Evolutionary conservation across 306 rosid genomes (phyloP), one percentile per base, ranked within the genome.

Genomic region (Glycine soja): DNA sequence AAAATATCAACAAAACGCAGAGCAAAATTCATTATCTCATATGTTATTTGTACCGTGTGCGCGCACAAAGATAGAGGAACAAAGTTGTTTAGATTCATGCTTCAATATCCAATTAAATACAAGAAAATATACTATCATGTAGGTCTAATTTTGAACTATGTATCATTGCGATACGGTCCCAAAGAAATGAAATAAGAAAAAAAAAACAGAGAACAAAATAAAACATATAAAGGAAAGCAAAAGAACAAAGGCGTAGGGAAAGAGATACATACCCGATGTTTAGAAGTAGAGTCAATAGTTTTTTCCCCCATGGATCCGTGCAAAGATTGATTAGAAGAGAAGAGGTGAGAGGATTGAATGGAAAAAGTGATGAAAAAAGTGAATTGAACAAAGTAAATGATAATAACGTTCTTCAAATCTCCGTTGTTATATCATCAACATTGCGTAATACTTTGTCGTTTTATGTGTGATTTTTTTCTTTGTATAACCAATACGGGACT

Each of bases 241-340:
- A 10, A 57, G 16, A 34, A 38, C 0, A 64, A 0, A 14, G 0
- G 70, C 13, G 4, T 38, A 16, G 12, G 6, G 32, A 64, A 63
- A 72, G 72, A 53, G 53, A 82, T 72, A 84, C 91, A 74, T 74
- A 92, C 97, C 36, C 73, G 77, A 74, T 74, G 71, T 75, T 82
- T 69, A 18, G 80, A 43, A 3, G 84, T 71, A 70, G 89, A 77
- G 74, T 81, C 85, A 68, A 65, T 38, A 12, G 84, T 76, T 65
- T 80, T 24, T 82, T 88, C 81, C 63, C 59, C 84, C 89, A 24
- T 24, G 30, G 30, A 24, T 24, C 30, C 30, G 9, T 53, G 5
- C 8, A 74, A 14, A 52, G 15, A 80, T 77, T 77, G 76, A 47
- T 16, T 51, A 11, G 4, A 6, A 45, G 10, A 5, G 19, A 6